Percentiles rank a stretch among this genome's conserved stretches.
Conservation (phyloP, 306 rosid species). For the Aeschynomene evenia region DNA sequence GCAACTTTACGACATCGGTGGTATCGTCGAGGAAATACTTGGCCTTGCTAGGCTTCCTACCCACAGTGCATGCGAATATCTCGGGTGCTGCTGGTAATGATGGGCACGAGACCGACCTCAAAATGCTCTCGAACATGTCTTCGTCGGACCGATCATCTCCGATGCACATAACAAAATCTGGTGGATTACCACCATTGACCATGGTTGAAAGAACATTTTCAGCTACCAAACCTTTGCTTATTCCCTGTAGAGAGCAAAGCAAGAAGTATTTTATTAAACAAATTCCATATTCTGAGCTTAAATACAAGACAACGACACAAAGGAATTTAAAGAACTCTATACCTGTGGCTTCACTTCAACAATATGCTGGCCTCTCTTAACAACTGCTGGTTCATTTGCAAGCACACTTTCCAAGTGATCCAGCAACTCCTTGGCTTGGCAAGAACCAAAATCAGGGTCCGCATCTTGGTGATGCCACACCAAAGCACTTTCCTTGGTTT, state of each 20-base stretch:
- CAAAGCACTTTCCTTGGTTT: conserved; percentile 72
- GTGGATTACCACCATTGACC: conserved; percentile 53
- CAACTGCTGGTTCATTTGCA: conserved; percentile 74
- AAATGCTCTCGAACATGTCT: conserved; percentile 84
- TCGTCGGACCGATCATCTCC: conserved; percentile 91
- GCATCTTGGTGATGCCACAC: conserved; percentile 96
- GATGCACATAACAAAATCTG: conserved; percentile 78
- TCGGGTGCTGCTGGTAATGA: conserved; percentile 57
- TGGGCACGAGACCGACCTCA: conserved; percentile 51
- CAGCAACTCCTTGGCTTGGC: conserved; percentile 80
- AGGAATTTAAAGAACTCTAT: background rate
- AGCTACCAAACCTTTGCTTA: conserved; percentile 76
- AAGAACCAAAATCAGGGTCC: conserved; percentile 84
- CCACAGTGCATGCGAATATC: conserved; percentile 82
- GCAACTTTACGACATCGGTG: conserved; percentile 60
- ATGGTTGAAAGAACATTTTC: conserved; percentile 60
- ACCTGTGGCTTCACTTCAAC: conserved; percentile 97
- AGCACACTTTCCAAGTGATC: conserved; percentile 75
- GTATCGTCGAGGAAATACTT: conserved; percentile 76
- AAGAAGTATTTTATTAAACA: background rate
- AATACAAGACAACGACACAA: background rate
- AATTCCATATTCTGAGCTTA: conserved; percentile 17
- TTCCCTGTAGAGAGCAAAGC: conserved; percentile 52
- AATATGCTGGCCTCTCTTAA: conserved; percentile 70
- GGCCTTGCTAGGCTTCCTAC: conserved; percentile 86